Evolutionary conservation across 345 rosid species (phyloP), one percentile per base, ranked within the genome.

Genomic region (Citrus mangshanensis): DNA sequence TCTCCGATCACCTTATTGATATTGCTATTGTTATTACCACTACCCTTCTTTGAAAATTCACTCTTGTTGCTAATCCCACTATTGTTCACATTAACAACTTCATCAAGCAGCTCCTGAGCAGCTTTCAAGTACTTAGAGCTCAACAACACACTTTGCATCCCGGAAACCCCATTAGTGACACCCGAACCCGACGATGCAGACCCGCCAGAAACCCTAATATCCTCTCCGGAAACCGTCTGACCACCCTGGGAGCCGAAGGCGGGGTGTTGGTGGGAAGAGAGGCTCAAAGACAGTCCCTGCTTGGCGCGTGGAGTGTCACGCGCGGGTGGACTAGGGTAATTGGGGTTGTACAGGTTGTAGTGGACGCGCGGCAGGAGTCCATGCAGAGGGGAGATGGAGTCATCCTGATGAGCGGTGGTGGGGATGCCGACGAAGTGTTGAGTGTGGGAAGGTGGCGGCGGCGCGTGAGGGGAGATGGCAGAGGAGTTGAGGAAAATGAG

Each of bases 121-220:
- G 98, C 99, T 71, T 95, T 95, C 88, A 95, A 86, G 91, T 88
- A 93, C 90, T 91, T 95, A 42, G 99, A 95, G 90, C 97, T 89
- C 85, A 88, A 59, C 80, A 90, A 25, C 70, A 93, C 91, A 38
- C 89, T 83, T 68, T 91, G 94, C 71, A 89, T 81, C 46, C 92
- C 93, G 30, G 89, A 77, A 18, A 90, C 89, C 9, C 95, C 94
- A 74, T 88, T 90, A 0, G 95, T 89, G 76, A 92, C 91, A 1
- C 93, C 96, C 9, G 98, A 95, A 56, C 92, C 95, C 0, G 97
- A 82, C 0, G 96, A 89, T 9, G 88, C 93, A 9, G 91, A 86
- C 75, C 91, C 89, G 4, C 86, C 90, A 0, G 92, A 82, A 40
- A 80, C 82, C 68, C 93, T 77, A 25, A 87, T 81, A 32, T 90